Conservation (phyloP, 2,329 filamentous ascomycete genomes). For the Chaetomiaceae sp. region DNA sequence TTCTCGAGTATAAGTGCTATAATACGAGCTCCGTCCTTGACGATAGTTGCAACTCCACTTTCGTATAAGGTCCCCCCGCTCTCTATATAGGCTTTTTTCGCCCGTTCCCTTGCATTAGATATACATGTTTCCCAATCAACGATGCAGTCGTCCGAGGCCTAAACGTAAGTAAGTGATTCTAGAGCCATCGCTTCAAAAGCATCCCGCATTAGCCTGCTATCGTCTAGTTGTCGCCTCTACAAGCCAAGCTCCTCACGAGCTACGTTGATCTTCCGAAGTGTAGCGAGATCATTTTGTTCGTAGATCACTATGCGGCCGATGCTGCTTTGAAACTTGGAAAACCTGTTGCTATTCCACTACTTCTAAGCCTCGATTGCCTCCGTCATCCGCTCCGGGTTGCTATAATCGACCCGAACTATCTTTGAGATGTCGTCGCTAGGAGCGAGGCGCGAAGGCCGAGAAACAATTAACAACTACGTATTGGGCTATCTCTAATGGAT, state of each 20-base stretch:
- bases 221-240: not conserved
- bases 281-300: not conserved
- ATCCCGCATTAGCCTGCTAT: not conserved
- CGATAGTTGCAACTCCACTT: not conserved
- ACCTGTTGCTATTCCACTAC: not conserved
- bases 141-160: not conserved
- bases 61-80: not conserved
- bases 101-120: not conserved
- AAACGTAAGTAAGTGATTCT: not conserved
- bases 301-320: not conserved
- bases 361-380: not conserved
- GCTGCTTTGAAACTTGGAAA: not conserved
- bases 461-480: not conserved
- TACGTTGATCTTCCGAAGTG: not conserved
- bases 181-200: not conserved
- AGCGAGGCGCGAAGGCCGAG: not conserved
- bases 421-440: not conserved
- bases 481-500: not conserved
- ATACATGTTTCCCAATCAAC: constrained; percentile 2
- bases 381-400: not conserved
- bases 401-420: constrained; percentile 1
- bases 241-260: not conserved
- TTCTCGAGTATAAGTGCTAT: not conserved
- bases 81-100: not conserved
- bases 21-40: not conserved